These are phyloP conservation scores for Pelargonium nanum DNA, from an alignment of 345 rosid genomes.

Conservation along the genomic window DNA sequence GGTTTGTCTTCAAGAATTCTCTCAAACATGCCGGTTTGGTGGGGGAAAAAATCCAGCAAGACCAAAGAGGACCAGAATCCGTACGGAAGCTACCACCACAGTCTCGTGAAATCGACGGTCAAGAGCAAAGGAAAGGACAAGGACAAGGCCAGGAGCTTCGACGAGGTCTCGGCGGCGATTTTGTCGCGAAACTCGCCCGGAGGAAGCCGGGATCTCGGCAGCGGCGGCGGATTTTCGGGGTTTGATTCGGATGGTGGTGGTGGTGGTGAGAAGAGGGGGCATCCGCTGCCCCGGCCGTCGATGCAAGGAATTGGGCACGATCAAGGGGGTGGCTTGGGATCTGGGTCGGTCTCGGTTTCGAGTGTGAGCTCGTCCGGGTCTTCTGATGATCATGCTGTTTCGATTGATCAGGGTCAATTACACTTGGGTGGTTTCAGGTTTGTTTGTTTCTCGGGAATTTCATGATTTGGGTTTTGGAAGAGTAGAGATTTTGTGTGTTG, in stretches of 20 bases:
- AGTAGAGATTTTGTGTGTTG: too few relatives aligned
- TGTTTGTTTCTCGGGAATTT: constrained; percentile 5
- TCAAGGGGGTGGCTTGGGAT: constrained; percentile 32
- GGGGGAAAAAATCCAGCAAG: constrained; percentile 52
- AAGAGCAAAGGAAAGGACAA: constrained; percentile 11
- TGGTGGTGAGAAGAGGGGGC: constrained; percentile 42
- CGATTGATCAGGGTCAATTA: constrained; percentile 33
- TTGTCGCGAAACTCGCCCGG: constrained; percentile 38
- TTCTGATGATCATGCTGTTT: constrained; percentile 49
- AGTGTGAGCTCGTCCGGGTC: constrained; percentile 87
- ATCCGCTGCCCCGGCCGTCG: constrained; percentile 71
- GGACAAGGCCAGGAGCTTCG: constrained; percentile 29
- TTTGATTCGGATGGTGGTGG: constrained; percentile 60
- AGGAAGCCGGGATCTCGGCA: constrained; percentile 28
- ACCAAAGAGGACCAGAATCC: constrained; percentile 36
- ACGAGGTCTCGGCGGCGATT: constrained; percentile 13
- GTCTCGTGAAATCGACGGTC: constrained; percentile 14
- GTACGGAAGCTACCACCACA: constrained; percentile 7
- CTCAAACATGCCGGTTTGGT: constrained; percentile 68
- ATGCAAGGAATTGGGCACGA: constrained; percentile 21
- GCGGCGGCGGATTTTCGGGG: constrained; percentile 53
- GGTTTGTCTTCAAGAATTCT: neutral
- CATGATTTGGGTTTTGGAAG: constrained; percentile 1
- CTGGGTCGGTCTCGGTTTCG: constrained; percentile 59
- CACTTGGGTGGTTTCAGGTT: constrained; percentile 45